Conservation (phyloP, 2,329 filamentous ascomycete genomes). For the Colletotrichum sp. region DNA sequence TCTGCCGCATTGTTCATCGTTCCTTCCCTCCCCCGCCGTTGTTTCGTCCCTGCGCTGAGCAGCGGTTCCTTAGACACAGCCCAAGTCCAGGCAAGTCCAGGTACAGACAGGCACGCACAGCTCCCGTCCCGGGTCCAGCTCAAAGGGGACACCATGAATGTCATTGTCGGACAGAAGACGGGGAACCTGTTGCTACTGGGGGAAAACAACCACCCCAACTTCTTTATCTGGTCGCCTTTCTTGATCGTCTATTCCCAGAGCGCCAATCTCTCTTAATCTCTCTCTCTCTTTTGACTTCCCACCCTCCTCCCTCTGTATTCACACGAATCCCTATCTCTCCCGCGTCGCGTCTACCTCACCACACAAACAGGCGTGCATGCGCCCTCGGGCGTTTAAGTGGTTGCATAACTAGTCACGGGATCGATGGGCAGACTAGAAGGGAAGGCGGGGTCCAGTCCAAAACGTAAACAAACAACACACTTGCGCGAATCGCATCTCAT, state of each 20-base stretch:
- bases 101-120: background rate
- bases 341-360: background rate
- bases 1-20: background rate
- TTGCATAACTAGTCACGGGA: slow-evolving; percentile 16
- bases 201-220: background rate
- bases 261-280: background rate
- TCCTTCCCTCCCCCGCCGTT: background rate
- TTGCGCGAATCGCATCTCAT: background rate
- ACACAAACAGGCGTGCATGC: background rate
- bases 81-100: background rate
- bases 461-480: slow-evolving; percentile 17
- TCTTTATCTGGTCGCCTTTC: background rate
- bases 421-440: slow-evolving; percentile 2
- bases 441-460: slow-evolving; percentile 3
- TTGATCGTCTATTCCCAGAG: background rate
- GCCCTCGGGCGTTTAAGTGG: slow-evolving; percentile 12
- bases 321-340: background rate
- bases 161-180: background rate
- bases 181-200: background rate
- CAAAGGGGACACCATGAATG: background rate
- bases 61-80: background rate
- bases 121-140: background rate
- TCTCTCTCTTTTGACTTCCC: background rate
- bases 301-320: background rate
- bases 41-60: background rate